Percentiles rank a stretch among this genome's conserved stretches.
Conservation (phyloP, 2,329 filamentous ascomycete species). For the Thelonectria discophora region DNA sequence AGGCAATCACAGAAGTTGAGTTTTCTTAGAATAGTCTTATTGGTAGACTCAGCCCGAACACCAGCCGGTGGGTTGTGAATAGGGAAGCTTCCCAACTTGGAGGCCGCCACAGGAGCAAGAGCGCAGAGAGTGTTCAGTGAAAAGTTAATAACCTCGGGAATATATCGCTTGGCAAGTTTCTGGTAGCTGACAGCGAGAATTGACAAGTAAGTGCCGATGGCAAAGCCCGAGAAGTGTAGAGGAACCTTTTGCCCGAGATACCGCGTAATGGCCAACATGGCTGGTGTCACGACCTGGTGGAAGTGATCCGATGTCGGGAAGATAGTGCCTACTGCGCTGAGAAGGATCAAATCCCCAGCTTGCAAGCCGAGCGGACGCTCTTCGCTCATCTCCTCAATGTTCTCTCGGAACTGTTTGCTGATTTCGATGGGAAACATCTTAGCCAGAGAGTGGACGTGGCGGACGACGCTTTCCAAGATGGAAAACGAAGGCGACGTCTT, state of each 20-base stretch:
- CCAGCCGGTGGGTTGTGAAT: conserved; percentile 63
- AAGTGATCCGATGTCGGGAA: conserved; percentile 98
- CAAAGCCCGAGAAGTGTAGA: conserved; percentile 70
- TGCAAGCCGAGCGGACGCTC: conserved; percentile 61
- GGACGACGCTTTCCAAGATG: conserved; percentile 80
- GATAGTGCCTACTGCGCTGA: conserved; percentile 83
- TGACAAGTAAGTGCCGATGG: conserved; percentile 79
- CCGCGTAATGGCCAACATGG: conserved; percentile 82
- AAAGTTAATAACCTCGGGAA: conserved; percentile 89
- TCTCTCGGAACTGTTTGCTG: conserved; percentile 78
- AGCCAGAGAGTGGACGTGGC: conserved; percentile 91
- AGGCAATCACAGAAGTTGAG: conserved; percentile 69
- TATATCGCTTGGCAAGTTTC: conserved; percentile 81
- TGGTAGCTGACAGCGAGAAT: conserved; percentile 86
- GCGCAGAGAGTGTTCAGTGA: conserved; percentile 76
- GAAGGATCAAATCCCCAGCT: conserved; percentile 79
- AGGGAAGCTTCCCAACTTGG: conserved; percentile 65
- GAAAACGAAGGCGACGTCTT: conserved; percentile 65
- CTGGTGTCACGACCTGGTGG: conserved; percentile 91
- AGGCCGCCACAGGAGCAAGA: conserved; percentile 65
- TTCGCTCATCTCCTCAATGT: conserved; percentile 66
- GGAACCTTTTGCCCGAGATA: conserved; percentile 84
- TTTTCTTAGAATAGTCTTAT: conserved; percentile 56
- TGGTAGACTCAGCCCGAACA: conserved; percentile 59
- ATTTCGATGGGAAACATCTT: conserved; percentile 85